phyloP scores from a whole-genome alignment of 2,329 filamentous ascomycete genomes.

The Huntiella decipiens region DNA sequence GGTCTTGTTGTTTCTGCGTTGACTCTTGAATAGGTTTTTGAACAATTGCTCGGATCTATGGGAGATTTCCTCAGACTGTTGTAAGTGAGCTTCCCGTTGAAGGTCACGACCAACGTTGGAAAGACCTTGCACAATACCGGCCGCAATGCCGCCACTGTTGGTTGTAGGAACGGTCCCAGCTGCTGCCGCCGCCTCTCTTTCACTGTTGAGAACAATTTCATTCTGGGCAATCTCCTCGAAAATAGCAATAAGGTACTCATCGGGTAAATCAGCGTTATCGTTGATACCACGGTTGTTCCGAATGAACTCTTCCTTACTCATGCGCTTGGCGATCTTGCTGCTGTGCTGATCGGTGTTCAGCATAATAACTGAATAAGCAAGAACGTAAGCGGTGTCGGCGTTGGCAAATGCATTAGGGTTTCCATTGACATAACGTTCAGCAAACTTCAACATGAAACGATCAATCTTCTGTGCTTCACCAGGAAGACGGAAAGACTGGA shows the following conservation, averaged over 20 bases:
- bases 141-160: constrained; percentile 50
- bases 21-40: constrained; percentile 78
- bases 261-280: constrained; percentile 78
- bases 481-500: constrained; percentile 86
- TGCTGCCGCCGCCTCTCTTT: constrained; percentile 74
- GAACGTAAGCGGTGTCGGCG: constrained; percentile 89
- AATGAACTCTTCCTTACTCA: constrained; percentile 96
- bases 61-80: constrained; percentile 85
- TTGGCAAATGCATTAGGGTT: constrained; percentile 97
- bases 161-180: constrained; percentile 42
- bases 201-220: constrained; percentile 87
- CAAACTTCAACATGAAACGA: constrained; percentile 98
- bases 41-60: constrained; percentile 63
- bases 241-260: constrained; percentile 76
- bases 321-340: constrained; percentile 60
- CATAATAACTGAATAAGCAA: constrained; percentile 92
- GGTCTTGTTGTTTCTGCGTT: constrained; percentile 58
- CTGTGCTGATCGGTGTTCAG: constrained; percentile 94
- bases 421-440: constrained; percentile 81
- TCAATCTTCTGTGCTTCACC: constrained; percentile 98
- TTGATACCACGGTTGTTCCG: constrained; percentile 99
- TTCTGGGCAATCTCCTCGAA: constrained; percentile 83
- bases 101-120: constrained; percentile 83
- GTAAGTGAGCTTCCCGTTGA: constrained; percentile 79
- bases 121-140: constrained; percentile 70